These are phyloP conservation scores for Cenchrus fungigraminus DNA, from an alignment of 176 grass and related monocot species.

Conservation along the genomic window DNA sequence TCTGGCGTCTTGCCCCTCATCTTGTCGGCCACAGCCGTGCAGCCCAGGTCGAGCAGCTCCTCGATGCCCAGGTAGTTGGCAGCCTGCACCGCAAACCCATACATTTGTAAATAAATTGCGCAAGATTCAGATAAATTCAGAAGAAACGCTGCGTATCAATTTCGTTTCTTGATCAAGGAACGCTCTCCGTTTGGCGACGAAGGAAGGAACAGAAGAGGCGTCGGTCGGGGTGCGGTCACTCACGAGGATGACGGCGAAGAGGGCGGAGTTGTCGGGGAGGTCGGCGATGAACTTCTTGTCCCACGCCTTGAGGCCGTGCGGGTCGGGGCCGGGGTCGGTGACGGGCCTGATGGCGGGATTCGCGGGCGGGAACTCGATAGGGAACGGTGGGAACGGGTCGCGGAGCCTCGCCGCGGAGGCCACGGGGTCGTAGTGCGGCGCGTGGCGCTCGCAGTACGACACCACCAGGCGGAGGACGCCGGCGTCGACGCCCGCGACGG, in stretches of 20 bases:
- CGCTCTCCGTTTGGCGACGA: too few species aligned
- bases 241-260: conserved; percentile 75
- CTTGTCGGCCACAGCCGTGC: conserved; percentile 57
- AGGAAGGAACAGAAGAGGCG: background rate
- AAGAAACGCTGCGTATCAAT: background rate
- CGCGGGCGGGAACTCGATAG: conserved; percentile 23
- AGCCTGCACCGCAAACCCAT: conserved; percentile 35
- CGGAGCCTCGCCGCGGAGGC: conserved; percentile 24
- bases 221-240: background rate
- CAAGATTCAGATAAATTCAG: background rate
- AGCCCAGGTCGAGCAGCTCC: conserved; percentile 62
- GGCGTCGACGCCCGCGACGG: conserved; percentile 40
- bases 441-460: conserved; percentile 74
- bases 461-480: conserved; percentile 52
- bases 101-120: background rate
- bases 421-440: conserved; percentile 40
- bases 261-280: conserved; percentile 56
- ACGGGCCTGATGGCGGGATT: conserved; percentile 30
- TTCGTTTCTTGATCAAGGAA: background rate
- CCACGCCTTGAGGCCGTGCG: conserved; percentile 60
- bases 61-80: conserved; percentile 59
- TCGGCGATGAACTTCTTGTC: conserved; percentile 52
- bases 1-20: conserved; percentile 69
- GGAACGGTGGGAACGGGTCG: conserved; percentile 40
- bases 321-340: conserved; percentile 36